Evolutionary conservation across 805 yeast genomes (phyloP).

Genomic region (Saccharomycodes ludwigii): DNA sequence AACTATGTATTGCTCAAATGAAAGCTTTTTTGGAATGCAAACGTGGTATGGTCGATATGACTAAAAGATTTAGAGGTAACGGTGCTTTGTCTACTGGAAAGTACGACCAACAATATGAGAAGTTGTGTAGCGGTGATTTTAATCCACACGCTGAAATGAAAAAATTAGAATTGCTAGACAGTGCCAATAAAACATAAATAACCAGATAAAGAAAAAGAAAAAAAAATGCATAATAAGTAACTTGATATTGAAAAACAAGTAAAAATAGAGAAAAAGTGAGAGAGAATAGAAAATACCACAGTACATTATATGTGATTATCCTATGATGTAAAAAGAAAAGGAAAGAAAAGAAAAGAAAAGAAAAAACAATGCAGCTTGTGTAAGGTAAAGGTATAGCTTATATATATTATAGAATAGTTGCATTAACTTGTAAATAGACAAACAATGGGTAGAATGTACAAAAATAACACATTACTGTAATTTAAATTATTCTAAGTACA

Average conservation of each 20-base stretch:
- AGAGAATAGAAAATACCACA: not conserved
- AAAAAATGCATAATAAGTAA: not conserved
- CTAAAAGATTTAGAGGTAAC: constrained; percentile 85
- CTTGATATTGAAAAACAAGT: not conserved
- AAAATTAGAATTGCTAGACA: constrained; percentile 52
- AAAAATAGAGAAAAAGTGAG: not conserved
- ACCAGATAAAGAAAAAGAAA: not conserved
- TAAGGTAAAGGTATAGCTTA: too few species aligned
- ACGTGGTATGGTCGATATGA: constrained; percentile 82
- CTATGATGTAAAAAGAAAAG: too few species aligned
- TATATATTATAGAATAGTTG: too few species aligned
- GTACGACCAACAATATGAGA: constrained; percentile 77
- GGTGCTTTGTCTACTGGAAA: constrained; percentile 89
- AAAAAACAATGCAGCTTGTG: too few species aligned
- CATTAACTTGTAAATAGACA: too few species aligned
- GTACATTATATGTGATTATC: too few species aligned
- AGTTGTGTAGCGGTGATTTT: constrained; percentile 68
- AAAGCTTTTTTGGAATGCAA: constrained; percentile 82
- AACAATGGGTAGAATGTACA: too few species aligned
- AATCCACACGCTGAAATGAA: constrained; percentile 71
- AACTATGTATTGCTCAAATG: constrained; percentile 74
- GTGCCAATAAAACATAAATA: constrained; percentile 26
- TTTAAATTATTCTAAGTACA: too few species aligned
- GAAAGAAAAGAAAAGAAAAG: too few species aligned
- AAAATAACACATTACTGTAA: too few species aligned